Percentiles rank a stretch among this genome's conserved stretches.
Conservation (phyloP, 371 early-diverging fungal genomes). For the Hamiltosporidium magnivora region DNA sequence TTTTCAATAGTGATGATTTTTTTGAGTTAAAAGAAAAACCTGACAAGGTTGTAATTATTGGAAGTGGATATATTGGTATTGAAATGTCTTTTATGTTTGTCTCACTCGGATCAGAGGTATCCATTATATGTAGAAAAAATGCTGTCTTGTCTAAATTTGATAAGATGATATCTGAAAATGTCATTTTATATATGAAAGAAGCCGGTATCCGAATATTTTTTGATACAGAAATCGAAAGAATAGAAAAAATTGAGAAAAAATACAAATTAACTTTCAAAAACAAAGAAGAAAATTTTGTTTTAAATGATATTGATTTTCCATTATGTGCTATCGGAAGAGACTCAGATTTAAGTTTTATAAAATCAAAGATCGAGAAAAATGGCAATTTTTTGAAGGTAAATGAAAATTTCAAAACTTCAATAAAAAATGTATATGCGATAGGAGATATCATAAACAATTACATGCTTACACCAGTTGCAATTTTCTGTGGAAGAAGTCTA, state of each 20-base stretch:
- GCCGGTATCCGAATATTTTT: constrained; percentile 64
- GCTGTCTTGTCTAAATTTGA: constrained; percentile 79
- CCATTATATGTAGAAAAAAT: constrained; percentile 68
- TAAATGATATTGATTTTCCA: constrained; percentile 52
- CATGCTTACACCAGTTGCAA: constrained; percentile 69
- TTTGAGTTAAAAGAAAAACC: constrained; percentile 77
- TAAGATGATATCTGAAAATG: constrained; percentile 64
- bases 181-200: constrained; percentile 65
- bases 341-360: constrained; percentile 63
- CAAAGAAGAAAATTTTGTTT: constrained; percentile 45
- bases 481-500: constrained; percentile 67
- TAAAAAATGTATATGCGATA: constrained; percentile 65
- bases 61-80: constrained; percentile 69
- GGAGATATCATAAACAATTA: constrained; percentile 80
- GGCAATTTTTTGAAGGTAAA: constrained; percentile 65
- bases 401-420: constrained; percentile 69
- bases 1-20: constrained; percentile 81
- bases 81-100: constrained; percentile 85
- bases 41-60: constrained; percentile 71
- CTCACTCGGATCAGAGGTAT: constrained; percentile 69
- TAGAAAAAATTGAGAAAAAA: constrained; percentile 48
- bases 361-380: constrained; percentile 59
- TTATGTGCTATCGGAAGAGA: constrained; percentile 66
- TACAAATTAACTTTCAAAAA: constrained; percentile 16
- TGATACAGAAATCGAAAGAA: constrained; percentile 58